These are phyloP conservation scores for Neurospora sp. DNA, from an alignment of 495 filamentous ascomycete genomes.

Conservation along the genomic window DNA sequence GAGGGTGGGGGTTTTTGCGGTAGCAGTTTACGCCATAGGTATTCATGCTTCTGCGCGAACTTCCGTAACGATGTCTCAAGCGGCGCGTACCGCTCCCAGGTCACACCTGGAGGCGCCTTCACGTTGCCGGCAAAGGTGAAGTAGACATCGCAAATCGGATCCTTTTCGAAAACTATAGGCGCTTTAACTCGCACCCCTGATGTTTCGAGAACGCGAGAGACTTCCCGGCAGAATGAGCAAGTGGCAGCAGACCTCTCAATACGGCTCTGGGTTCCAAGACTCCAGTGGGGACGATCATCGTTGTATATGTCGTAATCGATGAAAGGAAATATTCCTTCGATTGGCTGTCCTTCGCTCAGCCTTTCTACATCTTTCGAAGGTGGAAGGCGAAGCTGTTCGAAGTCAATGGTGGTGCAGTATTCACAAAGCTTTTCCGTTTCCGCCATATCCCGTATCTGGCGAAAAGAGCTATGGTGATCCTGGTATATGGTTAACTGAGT, in stretches of 20 bases:
- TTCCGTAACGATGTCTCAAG: background rate
- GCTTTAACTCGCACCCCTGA: background rate
- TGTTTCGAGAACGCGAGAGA: background rate
- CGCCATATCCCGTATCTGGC: background rate
- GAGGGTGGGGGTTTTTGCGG: no score
- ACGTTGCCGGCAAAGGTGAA: background rate
- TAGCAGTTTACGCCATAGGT: background rate
- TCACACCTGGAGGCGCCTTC: background rate
- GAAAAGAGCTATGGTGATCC: background rate
- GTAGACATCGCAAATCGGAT: background rate
- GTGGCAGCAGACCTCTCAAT: background rate
- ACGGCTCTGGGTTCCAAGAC: background rate
- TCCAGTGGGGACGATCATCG: background rate
- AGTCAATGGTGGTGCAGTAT: background rate
- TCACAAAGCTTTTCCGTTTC: background rate
- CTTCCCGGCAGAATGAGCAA: background rate
- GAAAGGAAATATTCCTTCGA: background rate
- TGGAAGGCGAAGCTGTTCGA: background rate
- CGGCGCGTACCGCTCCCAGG: background rate
- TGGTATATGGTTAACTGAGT: background rate
- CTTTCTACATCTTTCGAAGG: background rate
- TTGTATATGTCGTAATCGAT: fast-evolving
- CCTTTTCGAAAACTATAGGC: background rate
- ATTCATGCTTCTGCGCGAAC: background rate
- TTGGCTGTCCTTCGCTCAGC: background rate